These are phyloP conservation scores for Monosporozyma unispora DNA, from an alignment of 805 yeast species.

Conservation along the genomic window DNA sequence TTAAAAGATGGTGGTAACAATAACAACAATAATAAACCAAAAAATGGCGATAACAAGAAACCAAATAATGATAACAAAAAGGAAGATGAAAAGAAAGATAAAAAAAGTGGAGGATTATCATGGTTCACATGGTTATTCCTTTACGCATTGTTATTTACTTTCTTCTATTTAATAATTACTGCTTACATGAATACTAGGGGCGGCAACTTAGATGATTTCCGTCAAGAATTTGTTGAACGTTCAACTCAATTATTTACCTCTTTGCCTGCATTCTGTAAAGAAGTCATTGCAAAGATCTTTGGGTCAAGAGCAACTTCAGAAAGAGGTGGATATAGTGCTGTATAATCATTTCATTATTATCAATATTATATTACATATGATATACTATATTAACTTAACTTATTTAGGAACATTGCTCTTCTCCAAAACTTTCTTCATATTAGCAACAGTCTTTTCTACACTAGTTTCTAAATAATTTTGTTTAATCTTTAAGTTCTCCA, in stretches of 20 bases:
- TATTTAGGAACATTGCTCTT: constrained; percentile 4
- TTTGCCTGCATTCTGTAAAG: constrained; percentile 57
- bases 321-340: constrained; percentile 92
- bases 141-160: constrained; percentile 56
- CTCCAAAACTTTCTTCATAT: constrained; percentile 41
- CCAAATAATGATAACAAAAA: constrained; percentile 23
- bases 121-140: constrained; percentile 73
- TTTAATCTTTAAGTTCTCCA: constrained; percentile 56
- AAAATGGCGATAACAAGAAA: constrained; percentile 15
- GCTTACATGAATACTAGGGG: constrained; percentile 69
- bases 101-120: constrained; percentile 29
- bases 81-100: constrained; percentile 18
- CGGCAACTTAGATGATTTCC: constrained; percentile 54
- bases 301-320: constrained; percentile 34
- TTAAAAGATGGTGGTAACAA: constrained; percentile 23
- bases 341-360: constrained; percentile 32
- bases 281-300: constrained; percentile 56
- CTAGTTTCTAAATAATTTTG: constrained; percentile 67
- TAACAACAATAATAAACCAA: constrained; percentile 16
- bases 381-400: background rate
- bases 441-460: constrained; percentile 60
- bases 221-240: constrained; percentile 67
- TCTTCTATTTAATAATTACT: constrained; percentile 59
- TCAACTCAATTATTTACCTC: constrained; percentile 47
- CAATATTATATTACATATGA: background rate